These are phyloP conservation scores for Cryptococcus sp. DNA, from an alignment of 1,284 basidiomycete genomes.

Conservation along the genomic window DNA sequence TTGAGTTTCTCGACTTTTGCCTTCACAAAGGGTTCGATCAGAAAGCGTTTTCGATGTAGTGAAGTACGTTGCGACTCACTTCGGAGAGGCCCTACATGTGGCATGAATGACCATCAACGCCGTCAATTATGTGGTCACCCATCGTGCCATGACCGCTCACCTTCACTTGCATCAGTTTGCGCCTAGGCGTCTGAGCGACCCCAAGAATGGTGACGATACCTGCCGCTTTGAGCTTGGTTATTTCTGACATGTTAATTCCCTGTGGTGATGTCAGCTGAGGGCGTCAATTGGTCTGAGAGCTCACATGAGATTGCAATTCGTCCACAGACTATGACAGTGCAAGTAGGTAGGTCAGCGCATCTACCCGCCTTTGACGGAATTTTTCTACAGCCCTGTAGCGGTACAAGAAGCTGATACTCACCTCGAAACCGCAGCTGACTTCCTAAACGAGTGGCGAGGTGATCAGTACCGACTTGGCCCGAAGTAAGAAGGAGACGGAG, in stretches of 20 bases:
- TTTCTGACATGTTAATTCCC: conserved; percentile 94
- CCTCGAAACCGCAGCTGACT: conserved; percentile 9
- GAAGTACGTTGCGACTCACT: conserved; percentile 16
- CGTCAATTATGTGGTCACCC: conserved; percentile 6
- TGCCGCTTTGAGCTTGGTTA: conserved; percentile 78
- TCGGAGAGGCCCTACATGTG: conserved; percentile 43
- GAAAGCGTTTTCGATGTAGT: background rate
- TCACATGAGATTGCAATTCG: conserved; percentile 81
- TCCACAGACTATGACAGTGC: conserved; percentile 65
- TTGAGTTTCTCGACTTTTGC: conserved; percentile 96
- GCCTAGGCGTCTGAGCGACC: conserved; percentile 68
- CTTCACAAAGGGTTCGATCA: conserved; percentile 31
- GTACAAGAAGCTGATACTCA: no score
- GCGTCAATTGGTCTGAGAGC: no score
- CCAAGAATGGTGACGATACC: conserved; percentile 56
- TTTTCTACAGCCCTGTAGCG: no score
- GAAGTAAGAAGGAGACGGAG: background rate
- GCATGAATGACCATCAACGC: background rate
- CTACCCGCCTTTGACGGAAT: no score
- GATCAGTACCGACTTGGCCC: background rate
- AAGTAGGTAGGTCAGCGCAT: no score
- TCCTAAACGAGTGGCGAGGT: background rate
- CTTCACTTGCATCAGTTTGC: conserved; percentile 88
- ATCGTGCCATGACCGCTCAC: conserved; percentile 51
- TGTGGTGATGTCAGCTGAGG: conserved; percentile 45